Evolutionary conservation across 2,329 filamentous ascomycete genomes (phyloP), one percentile per base, ranked within the genome.

Genomic region (Rutstroemia sp.): DNA sequence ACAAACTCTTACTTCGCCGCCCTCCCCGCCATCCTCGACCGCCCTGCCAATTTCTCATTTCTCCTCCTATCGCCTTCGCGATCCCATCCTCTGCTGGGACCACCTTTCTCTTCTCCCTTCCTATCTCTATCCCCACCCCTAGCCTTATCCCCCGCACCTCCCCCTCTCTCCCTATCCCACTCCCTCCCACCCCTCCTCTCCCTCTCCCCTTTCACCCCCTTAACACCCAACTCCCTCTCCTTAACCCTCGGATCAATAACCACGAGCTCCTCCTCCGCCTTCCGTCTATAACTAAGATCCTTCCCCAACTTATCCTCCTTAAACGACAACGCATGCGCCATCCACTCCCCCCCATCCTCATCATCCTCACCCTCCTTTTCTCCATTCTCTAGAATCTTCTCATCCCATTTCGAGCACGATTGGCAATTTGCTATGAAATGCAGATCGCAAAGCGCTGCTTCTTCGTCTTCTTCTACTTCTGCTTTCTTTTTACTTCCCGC

Each of bases 341-440:
- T 89, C 92, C 92, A 97, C 7, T 84, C 85, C 49, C 81, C 77
- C 49, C 83, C 83, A 58, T 82, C 80, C 63, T 78, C 79, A 3
- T 85, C 81, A 2, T 75, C 75, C 21, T 79, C 76, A 12, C 77
- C 75, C 3, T 77, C 81, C 42, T 76, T 78, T 14, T 47, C 50
- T 9, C 34, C 48, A 10, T 74, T 72, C 16, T 30, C 27, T 8
- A 30, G 27, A 30, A 63, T 64, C 38, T 73, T 68, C 5, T 69
- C 69, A 66, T 95, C 88, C 90, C 92, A 96, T 0, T 86, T 82
- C 57, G 82, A 84, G 71, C 94, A 97, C 46, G 90, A 96, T 69
- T 96, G 90, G 71, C 94, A 99, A 65, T 95, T 89, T 49, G 88
- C 88, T 61, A 99, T 95, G 71, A 97, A 99, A 70, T 99, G 94